Evolutionary conservation across 768 basidiomycete species (phyloP).

Genomic region (Cyathus striatus): DNA sequence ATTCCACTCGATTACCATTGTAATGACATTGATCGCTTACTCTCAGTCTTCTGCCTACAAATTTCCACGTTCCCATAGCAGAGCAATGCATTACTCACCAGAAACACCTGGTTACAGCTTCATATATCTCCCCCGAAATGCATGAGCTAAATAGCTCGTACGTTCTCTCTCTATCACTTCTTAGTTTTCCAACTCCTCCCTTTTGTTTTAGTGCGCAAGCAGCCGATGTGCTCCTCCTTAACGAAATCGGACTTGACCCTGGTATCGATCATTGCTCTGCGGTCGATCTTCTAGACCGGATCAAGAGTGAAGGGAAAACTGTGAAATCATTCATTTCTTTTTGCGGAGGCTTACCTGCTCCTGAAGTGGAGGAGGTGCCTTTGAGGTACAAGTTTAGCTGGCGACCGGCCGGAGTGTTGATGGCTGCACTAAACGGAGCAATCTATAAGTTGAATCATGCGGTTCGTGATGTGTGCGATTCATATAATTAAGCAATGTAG

Average conservation of each 20-base stretch:
- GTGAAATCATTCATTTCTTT: constrained; percentile 80
- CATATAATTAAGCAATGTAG: too few species aligned
- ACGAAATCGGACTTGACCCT: constrained; percentile 88
- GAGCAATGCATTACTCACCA: constrained; percentile 61
- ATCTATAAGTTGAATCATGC: constrained; percentile 51
- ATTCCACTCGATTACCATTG: not conserved
- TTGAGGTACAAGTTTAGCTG: constrained; percentile 93
- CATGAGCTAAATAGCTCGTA: constrained; percentile 54
- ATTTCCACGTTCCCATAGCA: constrained; percentile 69
- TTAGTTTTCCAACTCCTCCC: not conserved
- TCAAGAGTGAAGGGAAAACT: constrained; percentile 45
- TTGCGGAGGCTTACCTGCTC: constrained; percentile 89
- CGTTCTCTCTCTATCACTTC: constrained; percentile 10
- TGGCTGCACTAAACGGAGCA: constrained; percentile 73
- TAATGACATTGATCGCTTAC: not conserved
- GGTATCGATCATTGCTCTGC: constrained; percentile 90
- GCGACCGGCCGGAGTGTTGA: constrained; percentile 84
- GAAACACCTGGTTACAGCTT: constrained; percentile 86
- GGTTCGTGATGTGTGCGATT: too few species aligned
- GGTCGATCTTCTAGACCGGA: constrained; percentile 54
- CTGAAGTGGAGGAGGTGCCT: constrained; percentile 57
- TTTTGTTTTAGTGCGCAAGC: constrained; percentile 40
- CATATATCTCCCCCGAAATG: constrained; percentile 85
- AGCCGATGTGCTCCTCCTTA: constrained; percentile 69
- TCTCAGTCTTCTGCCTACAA: constrained; percentile 71